Conservation (phyloP, 768 basidiomycete species). For the Leccinum obscurum region DNA sequence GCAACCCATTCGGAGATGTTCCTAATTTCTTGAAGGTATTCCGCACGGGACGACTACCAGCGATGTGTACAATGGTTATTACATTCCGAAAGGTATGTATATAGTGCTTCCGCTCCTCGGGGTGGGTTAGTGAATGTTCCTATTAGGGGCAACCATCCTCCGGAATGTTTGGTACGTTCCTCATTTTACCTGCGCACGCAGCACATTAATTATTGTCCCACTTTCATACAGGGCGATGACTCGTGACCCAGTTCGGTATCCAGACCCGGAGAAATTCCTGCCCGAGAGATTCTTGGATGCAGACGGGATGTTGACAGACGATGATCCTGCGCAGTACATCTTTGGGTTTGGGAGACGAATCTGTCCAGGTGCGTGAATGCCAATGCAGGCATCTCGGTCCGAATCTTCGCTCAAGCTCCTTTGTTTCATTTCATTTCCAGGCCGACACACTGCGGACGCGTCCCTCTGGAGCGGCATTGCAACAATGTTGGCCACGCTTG, state of each 20-base stretch:
- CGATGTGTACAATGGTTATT: slow-evolving; percentile 42
- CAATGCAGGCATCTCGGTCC: not conserved
- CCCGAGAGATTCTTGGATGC: not conserved
- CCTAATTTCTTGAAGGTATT: slow-evolving; percentile 5
- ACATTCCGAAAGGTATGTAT: slow-evolving; percentile 48
- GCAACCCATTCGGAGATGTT: not conserved
- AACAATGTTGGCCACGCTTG: not conserved
- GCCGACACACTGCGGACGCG: not conserved
- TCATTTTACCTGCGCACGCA: too few relatives aligned
- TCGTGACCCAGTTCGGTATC: not conserved
- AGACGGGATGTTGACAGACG: not conserved
- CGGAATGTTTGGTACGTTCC: not conserved
- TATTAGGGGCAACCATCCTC: not conserved
- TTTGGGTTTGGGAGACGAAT: not conserved
- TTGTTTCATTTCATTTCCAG: not conserved
- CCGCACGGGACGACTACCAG: slow-evolving; percentile 33
- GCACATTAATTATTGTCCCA: not conserved
- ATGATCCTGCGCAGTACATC: not conserved
- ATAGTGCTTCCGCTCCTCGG: not conserved
- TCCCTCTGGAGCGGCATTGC: not conserved
- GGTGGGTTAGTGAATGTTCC: not conserved
- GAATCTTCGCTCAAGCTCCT: not conserved
- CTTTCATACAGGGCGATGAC: not conserved
- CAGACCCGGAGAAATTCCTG: not conserved
- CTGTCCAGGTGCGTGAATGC: not conserved